These are phyloP conservation scores for Microglena sp. DNA, from an alignment of 139 green algal genomes.

Conservation along the genomic window DNA sequence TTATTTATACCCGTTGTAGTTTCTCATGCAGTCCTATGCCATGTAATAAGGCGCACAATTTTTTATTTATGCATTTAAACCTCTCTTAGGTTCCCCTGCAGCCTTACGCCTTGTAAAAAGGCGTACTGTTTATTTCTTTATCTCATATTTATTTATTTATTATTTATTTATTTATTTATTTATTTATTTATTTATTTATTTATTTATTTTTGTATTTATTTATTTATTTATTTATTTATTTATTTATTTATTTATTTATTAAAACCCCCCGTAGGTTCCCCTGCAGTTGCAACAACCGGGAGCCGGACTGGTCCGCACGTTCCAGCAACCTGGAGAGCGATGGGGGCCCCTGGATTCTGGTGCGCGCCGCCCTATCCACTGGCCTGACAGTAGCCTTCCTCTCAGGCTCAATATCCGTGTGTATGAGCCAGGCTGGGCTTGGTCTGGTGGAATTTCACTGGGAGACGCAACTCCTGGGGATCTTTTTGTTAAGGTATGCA, in stretches of 20 bases:
- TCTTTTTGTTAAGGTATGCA: conserved; percentile 54
- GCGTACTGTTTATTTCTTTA: too few species aligned
- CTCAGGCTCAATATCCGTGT: conserved; percentile 49
- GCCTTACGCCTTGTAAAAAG: too few species aligned
- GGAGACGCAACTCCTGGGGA: conserved; percentile 43
- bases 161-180: too few species aligned
- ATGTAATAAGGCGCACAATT: too few species aligned
- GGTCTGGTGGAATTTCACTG: conserved; percentile 62
- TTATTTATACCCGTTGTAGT: too few species aligned
- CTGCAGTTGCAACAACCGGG: conserved; percentile 20
- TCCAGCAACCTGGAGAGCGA: background rate
- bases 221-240: too few species aligned
- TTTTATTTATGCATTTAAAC: too few species aligned
- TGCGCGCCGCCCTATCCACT: conserved; percentile 41
- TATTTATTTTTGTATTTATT: too few species aligned
- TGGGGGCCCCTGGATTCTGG: conserved; percentile 1
- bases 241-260: background rate
- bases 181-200: too few species aligned
- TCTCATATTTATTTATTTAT: too few species aligned
- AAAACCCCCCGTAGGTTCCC: background rate
- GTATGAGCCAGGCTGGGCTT: conserved; percentile 70
- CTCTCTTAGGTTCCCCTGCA: too few species aligned
- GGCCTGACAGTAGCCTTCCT: conserved; percentile 41
- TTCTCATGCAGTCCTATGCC: too few species aligned
- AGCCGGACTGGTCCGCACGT: conserved; percentile 7